Conservation (phyloP, 306 rosid species). For the Pyrus bretschneideri region DNA sequence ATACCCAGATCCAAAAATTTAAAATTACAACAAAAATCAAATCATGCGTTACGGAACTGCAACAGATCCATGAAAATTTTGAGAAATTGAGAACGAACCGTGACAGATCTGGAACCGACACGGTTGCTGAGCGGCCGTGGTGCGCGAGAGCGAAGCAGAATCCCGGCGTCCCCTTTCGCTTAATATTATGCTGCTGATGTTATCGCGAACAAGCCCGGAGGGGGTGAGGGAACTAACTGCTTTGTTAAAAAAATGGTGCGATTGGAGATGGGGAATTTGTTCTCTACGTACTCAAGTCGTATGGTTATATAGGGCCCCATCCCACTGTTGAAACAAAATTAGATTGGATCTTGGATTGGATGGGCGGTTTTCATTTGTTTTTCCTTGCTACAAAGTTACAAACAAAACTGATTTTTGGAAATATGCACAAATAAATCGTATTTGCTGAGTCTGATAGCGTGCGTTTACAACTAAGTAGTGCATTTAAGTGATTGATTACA, state of each 20-base stretch:
- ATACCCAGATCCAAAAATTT: neutral
- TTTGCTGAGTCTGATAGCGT: no score
- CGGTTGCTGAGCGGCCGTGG: neutral
- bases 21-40: neutral
- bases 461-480: no score
- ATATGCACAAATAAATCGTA: no score
- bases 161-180: neutral
- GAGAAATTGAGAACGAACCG: conserved; percentile 5
- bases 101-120: neutral
- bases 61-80: neutral
- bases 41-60: neutral
- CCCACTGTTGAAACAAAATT: neutral
- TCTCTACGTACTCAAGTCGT: neutral
- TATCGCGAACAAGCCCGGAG: neutral
- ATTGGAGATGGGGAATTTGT: neutral
- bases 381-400: no score
- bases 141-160: neutral
- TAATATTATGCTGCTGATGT: neutral
- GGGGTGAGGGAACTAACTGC: neutral
- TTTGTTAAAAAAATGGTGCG: neutral
- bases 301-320: neutral
- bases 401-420: no score
- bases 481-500: no score
- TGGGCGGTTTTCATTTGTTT: neutral
- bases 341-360: neutral